A percentile compares a stretch with the other conserved stretches of the same genome.
phyloP scores from a whole-genome alignment of 495 filamentous ascomycete species.

The Sordaria brevicollis region DNA sequence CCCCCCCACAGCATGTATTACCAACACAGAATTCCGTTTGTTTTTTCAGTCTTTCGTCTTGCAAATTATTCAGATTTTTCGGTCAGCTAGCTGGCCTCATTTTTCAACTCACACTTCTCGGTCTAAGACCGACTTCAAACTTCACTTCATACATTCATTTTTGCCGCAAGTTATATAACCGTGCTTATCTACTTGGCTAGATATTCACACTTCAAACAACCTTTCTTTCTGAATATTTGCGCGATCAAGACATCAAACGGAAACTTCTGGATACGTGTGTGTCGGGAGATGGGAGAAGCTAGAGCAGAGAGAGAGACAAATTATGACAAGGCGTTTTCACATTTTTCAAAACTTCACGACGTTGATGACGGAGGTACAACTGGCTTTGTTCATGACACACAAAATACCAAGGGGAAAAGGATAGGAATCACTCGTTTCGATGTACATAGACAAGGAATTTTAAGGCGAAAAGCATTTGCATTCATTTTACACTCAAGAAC shows the following conservation, averaged over 20 bases:
- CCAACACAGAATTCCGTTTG: background rate
- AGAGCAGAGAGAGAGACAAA: background rate
- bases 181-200: too few relatives aligned
- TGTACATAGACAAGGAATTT: background rate
- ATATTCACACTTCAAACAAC: too few relatives aligned
- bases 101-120: background rate
- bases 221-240: too few relatives aligned
- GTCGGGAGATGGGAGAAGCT: background rate
- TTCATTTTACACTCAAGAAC: background rate
- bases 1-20: background rate
- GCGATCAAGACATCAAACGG: too few relatives aligned
- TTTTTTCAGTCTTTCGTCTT: background rate
- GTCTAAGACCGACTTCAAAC: background rate
- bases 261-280: background rate
- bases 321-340: background rate
- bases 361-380: background rate
- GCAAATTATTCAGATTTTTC: background rate
- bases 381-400: background rate
- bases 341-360: background rate
- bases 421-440: background rate
- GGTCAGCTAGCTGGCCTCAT: background rate
- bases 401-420: background rate
- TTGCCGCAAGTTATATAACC: background rate
- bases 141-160: background rate
- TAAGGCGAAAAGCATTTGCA: background rate